Base-by-base conservation (phyloP, 106 monocot species). In the Alisma plantagoaquatica region DNA sequence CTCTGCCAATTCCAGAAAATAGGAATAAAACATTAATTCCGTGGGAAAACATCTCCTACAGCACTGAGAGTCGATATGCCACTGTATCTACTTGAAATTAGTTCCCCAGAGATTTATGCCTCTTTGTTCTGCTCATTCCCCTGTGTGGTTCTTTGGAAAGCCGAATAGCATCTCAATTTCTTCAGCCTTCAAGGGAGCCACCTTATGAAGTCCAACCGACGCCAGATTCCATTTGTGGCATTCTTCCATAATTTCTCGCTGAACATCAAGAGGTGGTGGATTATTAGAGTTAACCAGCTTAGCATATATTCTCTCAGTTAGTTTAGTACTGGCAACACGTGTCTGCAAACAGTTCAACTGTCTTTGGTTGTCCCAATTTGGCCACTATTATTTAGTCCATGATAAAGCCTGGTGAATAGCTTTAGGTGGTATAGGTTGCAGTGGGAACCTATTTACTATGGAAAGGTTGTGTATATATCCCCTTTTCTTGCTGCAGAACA, bases 31-130 rank as follows among this genome's bases (percentile, higher is more conserved):
- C 64, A 1, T 28, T 78, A 0, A 92, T 73, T 1, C 91, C 91
- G 43, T 73, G 53, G 9, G 86, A 86, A 29, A 76, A 90, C 54
- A 80, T 31, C 1, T 64, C 73, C 53, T 68, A 82, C 28, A 92
- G 56, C 1, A 78, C 75, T 0, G 86, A 92, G 0, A 92, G 70
- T 27, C 78, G 91, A 48, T 79, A 92, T 0, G 86, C 92, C 10
- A 92, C 82, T 0, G 92, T 92, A 30, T 92, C 76, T 3, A 92
- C 63, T 28, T 92, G 82, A 55, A 91, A 91, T 11, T 81, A 85
- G 30, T 91, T 85, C 1, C 81, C 85, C 0, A 92, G 43, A 0
- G 82, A 78, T 28, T 31, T 69, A 47, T 76, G 76, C 30, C 91
- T 59, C 43, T 92, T 86, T 1, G 81, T 82, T 41, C 81, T 54